Base-by-base conservation (phyloP, 306 rosid species). In the Lotus japonicus region DNA sequence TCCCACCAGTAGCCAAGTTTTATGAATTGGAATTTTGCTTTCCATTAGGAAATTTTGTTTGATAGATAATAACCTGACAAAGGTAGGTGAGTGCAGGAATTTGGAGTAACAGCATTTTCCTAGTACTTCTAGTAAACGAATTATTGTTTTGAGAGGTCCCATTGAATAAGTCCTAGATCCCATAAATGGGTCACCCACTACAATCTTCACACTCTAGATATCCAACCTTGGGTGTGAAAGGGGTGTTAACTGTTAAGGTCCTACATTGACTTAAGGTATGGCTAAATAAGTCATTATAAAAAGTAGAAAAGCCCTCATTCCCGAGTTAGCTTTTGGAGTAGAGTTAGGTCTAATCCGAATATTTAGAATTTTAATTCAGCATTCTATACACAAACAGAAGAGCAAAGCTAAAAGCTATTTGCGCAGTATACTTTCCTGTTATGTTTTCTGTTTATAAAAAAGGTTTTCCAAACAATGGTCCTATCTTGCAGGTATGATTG, bases 401-500 rank as follows among this genome's bases (percentile, higher is more conserved):
- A 42, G 55, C 58, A n/a, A 36, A 15, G 46, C 19, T 5, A 4
- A 35, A 13, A 18, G 38, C 33, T 64, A 26, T 26, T 26, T 26
- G 33, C 33, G 17, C 39, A 70, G 51, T 28, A 36, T 56, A 52
- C 16, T 52, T 66, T 71, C 16, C 66, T 23, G 41, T 36, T 50
- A 66, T 16, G 64, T 43, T 14, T 48, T 26, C 11, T 41, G 58
- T 63, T 21, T 35, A 9, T 39, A 44, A 55, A 58, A 46, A 70
- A 43, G 12, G 45, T 61, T 68, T 67, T 50, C 45, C 55, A 12
- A 70, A 64, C 13, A 70, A 55, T 4, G 14, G 13, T 55, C 2
- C 10, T 11, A 57, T 19, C 56, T 78, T 68, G 68, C 84, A 95
- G 97, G 86, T 90, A 88, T 58, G 97, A 95, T 83, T 88, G 96